These are phyloP conservation scores for Adansonia gregorii DNA, from an alignment of 441 rosid species.

Conservation along the genomic window DNA sequence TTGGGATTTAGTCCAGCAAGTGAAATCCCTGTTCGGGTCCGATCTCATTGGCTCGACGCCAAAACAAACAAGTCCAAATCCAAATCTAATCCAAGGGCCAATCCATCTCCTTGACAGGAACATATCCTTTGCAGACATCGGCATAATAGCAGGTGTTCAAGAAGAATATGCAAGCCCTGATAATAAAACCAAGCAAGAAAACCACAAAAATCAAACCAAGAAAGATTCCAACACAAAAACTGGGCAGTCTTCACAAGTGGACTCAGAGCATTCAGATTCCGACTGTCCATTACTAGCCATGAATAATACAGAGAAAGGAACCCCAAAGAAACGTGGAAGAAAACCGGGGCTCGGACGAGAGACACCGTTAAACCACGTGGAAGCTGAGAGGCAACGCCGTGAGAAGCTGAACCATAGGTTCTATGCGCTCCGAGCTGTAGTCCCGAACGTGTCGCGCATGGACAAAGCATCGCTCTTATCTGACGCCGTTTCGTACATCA, in stretches of 20 bases:
- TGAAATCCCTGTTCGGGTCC: conserved; percentile 56
- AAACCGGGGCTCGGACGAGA: conserved; percentile 51
- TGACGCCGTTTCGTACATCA: conserved; percentile 71
- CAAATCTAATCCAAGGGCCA: conserved; percentile 24
- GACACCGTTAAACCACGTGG: conserved; percentile 57
- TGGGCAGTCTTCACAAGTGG: conserved; percentile 28
- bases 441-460: conserved; percentile 77
- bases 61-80: conserved; percentile 27
- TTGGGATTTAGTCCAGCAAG: conserved; percentile 55
- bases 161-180: conserved; percentile 39
- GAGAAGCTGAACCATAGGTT: conserved; percentile 82
- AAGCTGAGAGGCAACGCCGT: conserved; percentile 79
- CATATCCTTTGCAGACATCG: conserved; percentile 65
- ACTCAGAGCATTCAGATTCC: conserved; percentile 60
- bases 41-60: conserved; percentile 29
- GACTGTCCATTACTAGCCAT: conserved; percentile 37
- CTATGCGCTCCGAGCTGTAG: conserved; percentile 74
- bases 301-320: conserved; percentile 34
- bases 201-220: neutral
- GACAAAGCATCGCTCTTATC: conserved; percentile 81
- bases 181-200: conserved; percentile 24
- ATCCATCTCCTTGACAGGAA: conserved; percentile 40
- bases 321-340: conserved; percentile 58
- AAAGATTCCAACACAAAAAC: conserved; percentile 18
- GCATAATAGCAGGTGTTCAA: conserved; percentile 47